Evolutionary conservation across 768 basidiomycete species (phyloP), one percentile per base, ranked within the genome.

Genomic region (Phanerodontia chrysosporium): DNA sequence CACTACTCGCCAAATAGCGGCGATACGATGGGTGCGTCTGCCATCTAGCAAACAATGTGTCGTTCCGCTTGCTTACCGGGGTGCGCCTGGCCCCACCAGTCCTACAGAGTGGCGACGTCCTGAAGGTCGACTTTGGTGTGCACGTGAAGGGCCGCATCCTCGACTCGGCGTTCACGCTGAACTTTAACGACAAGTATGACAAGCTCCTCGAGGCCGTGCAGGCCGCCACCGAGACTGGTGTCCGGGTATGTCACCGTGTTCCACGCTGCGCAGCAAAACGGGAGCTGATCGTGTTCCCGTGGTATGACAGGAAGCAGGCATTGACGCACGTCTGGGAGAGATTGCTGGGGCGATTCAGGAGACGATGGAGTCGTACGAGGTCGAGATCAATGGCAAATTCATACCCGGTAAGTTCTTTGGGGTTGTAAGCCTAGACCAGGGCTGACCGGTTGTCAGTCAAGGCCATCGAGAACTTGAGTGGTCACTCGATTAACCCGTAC

Each of bases 321-420:
- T 99, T 64, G 97, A 98, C 67, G 91, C 90, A 0, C 83, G 95
- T 53, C 80, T 98, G 53, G 95, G 94, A 55, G 96, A 98, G 70
- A 80, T 99, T 30, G 97, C 87, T 2, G 94, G 85, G 0, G 82
- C 83, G 52, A 95, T 98, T 56, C 96, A 99, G 72, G 97, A 99
- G 71, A 95, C 94, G 1, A 99, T 99, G 97, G 95, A 98, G 69
- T 93, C 91, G 0, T 98, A 98, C 67, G 97, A 98, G 70, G 96
- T 99, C 12, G 92, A 94, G 67, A 83, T 95, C n/a, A 82, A 83
- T 14, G 88, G 92, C 24, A 92, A 93, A 66, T 79, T 87, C 8
- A 78, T 86, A 64, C 93, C 89, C 51, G 92, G 94, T 94, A 25
- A 36, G 72, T 64, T 12, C 7, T 3, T 18, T 25, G 16, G 27